Evolutionary conservation across 192 early-diverging fungal species (phyloP).

Genomic region (Mortierella hygrophila): DNA sequence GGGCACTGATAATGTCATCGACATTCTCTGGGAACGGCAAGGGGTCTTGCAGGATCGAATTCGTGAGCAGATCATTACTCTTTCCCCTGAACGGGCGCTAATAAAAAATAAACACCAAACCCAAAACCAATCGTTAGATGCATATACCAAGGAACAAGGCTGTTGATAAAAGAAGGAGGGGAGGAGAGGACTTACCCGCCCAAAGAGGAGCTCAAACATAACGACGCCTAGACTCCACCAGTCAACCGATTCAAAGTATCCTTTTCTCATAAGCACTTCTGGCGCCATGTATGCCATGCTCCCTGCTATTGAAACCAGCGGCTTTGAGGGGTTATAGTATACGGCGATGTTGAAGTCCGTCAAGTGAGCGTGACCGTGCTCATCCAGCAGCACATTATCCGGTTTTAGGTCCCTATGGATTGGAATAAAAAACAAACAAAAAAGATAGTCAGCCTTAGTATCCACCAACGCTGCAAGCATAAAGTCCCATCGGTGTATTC

Average conservation of each 20-base stretch:
- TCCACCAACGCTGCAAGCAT: too few relatives aligned
- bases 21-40: conserved; percentile 75
- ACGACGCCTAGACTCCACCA: conserved; percentile 92
- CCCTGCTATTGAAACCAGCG: conserved; percentile 80
- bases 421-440: neutral
- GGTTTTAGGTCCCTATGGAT: conserved; percentile 82
- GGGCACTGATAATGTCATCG: conserved; percentile 50
- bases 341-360: conserved; percentile 93
- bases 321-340: conserved; percentile 71
- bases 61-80: conserved; percentile 78
- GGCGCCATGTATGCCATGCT: conserved; percentile 93
- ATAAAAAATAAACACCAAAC: neutral
- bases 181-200: conserved; percentile 65
- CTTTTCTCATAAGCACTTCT: conserved; percentile 73
- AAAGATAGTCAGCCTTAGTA: neutral
- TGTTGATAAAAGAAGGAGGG: neutral
- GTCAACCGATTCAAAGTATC: conserved; percentile 68
- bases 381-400: conserved; percentile 87
- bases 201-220: conserved; percentile 81
- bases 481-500: too few relatives aligned
- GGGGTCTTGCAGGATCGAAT: conserved; percentile 77
- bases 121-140: neutral
- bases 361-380: conserved; percentile 83
- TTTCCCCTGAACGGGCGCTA: conserved; percentile 86
- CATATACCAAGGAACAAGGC: neutral